Base-by-base conservation (phyloP, 257 asterid genomes). In the Datura wrightii region DNA sequence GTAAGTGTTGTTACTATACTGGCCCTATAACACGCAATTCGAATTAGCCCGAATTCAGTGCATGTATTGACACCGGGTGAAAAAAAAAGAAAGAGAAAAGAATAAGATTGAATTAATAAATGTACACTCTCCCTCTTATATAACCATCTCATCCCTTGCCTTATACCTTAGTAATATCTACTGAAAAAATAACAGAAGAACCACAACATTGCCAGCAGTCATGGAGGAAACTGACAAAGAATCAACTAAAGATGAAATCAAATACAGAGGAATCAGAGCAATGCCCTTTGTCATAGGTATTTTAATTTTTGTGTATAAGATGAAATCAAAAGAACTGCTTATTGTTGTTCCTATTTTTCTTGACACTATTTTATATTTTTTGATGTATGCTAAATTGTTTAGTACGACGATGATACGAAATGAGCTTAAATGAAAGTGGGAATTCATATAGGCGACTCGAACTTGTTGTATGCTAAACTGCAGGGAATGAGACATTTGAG, bases 401-500 rank as follows among this genome's bases (percentile, higher is more conserved):
- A 60, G 16, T 24, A 60, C 9, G 39, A 65, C 3, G 11, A 36
- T 34, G 72, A 37, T 15, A 0, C 7, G 50, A 67, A 67, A 67
- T 65, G 46, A 36, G 48, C 42, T 60, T 8, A n/a, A n/a, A 60
- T 63, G 18, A 10, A 63, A 34, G 46, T 66, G 2, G 0, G 19
- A 2, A 6, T 65, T 67, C 31, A 67, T 39, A 3, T 67, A 67
- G 31, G 1, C 10, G 78, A 67, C 31, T 39, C 13, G 1, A 65
- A 34, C 44, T 7, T 18, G 50, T n/a, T 44, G 36, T 13, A 76
- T 53, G 50, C 0, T 56, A 15, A 34, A 16, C n/a, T 78, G 37
- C 66, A 86, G 90, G 89, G n/a, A 88, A 88, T 69, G 90, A 84
- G 81, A 84, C 85, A 18, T 84, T 84, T 84, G 90, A 88, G 82